These are phyloP conservation scores for Camellia granthamiana DNA, from an alignment of 148 eudicot species.

Conservation along the genomic window DNA sequence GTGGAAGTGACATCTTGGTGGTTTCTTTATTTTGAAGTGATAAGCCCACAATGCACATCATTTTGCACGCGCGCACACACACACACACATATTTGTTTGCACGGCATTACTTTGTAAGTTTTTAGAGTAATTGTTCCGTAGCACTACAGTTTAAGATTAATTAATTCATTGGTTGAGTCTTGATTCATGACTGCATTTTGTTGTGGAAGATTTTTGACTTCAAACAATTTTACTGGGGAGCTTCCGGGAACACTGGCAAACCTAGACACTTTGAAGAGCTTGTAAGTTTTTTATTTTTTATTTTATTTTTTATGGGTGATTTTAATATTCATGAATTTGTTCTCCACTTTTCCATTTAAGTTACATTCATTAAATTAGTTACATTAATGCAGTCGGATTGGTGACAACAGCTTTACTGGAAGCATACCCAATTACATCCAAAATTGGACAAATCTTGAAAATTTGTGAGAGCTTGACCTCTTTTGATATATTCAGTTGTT, in stretches of 20 bases:
- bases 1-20: no score
- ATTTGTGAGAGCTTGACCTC: constrained; percentile 26
- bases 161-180: no score
- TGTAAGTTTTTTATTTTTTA: constrained; percentile 29
- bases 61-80: no score
- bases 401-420: constrained; percentile 38
- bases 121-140: no score
- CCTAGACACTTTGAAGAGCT: constrained; percentile 29
- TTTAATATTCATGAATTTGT: no score
- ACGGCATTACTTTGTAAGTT: no score
- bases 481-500: not conserved
- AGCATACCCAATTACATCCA: constrained; percentile 37
- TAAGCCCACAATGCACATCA: no score
- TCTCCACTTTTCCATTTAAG: no score
- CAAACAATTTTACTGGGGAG: constrained; percentile 45
- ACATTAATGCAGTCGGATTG: constrained; percentile 29
- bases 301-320: not conserved
- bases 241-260: constrained; percentile 32
- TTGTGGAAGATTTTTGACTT: constrained; percentile 27
- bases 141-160: no score
- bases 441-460: constrained; percentile 31
- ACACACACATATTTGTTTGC: no score
- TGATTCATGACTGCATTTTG: not conserved
- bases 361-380: no score
- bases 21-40: no score